Evolutionary conservation across 768 basidiomycete species (phyloP), one percentile per base, ranked within the genome.

Genomic region (Leucocoprinus sp.): DNA sequence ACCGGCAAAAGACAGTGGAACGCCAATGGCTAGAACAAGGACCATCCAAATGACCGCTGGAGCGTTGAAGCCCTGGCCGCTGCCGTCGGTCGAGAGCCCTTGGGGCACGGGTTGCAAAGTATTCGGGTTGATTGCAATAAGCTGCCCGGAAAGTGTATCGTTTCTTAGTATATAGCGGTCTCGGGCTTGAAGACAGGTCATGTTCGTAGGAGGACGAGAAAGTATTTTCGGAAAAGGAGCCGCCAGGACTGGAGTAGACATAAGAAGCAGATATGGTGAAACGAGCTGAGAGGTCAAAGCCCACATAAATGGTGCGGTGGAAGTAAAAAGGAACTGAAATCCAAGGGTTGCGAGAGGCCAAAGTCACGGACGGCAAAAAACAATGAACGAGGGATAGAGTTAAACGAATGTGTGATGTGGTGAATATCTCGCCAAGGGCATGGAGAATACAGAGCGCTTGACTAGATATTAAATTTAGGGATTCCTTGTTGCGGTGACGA

Each of bases 1-100:
- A 29, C 82, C 82, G 0, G 66, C 74, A 3, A 76, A 42, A 12
- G 77, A 62, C 53, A 84, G 66, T 2, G 79, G 79, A 4, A 62
- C 28, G 15, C 83, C 83, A 41, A 78, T 50, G 8, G 65, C 48
- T 45, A 78, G 66, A 21, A 66, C 68, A 50, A 77, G 80, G 6
- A 54, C 63, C 7, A 81, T 69, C 83, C 82, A 84, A 15, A 82
- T 53, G 9, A 79, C 36, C 1, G 80, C 76, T 18, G 76, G 60
- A 2, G 63, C 46, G 37, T 68, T 64, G 52, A 75, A 75, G 6
- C 62, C 60, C 4, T 39, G 42, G 5, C 82, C 81, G 23, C 72
- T 65, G 6, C 80, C 82, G 54, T 84, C 82, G 2, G 77, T 66
- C 2, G 74, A 81, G 4, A 64, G 45, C 0, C 74, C 75, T 57